These are phyloP conservation scores for Serendipita sp. DNA, from an alignment of 768 basidiomycete genomes.

Conservation along the genomic window DNA sequence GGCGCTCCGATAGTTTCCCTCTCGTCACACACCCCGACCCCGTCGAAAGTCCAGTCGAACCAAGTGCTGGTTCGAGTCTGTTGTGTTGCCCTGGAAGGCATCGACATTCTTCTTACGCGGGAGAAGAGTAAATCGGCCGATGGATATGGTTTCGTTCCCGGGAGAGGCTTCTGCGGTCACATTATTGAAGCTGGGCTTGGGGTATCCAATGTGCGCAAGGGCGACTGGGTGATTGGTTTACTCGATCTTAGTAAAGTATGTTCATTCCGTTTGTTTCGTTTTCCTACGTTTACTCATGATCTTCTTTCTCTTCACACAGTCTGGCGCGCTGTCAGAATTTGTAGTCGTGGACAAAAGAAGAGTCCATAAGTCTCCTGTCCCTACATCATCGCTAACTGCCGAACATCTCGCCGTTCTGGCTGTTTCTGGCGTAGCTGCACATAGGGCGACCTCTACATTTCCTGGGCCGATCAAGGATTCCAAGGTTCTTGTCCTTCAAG, in stretches of 20 bases:
- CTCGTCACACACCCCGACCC: constrained; percentile 56
- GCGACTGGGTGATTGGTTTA: constrained; percentile 79
- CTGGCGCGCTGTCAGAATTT: constrained; percentile 80
- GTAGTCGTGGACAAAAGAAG: constrained; percentile 67
- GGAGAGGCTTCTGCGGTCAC: constrained; percentile 72
- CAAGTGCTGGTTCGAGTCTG: constrained; percentile 76
- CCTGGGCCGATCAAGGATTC: constrained; percentile 21
- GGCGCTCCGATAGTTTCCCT: constrained; percentile 32
- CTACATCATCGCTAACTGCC: constrained; percentile 26
- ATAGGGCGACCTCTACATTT: constrained; percentile 63
- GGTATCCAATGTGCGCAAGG: constrained; percentile 47
- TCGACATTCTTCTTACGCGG: constrained; percentile 53
- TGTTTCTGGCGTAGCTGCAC: constrained; percentile 61
- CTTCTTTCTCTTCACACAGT: constrained; percentile 26
- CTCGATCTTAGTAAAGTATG: constrained; percentile 66
- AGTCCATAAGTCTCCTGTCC: constrained; percentile 45
- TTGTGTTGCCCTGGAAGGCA: constrained; percentile 67
- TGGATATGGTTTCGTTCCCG: constrained; percentile 59
- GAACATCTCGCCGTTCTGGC: constrained; percentile 72
- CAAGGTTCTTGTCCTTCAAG: constrained; percentile 48
- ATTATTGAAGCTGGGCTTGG: constrained; percentile 74
- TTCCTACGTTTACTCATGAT: constrained; percentile 7
- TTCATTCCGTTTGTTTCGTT: constrained; percentile 7
- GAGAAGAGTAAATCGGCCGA: constrained; percentile 21
- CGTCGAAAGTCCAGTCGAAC: constrained; percentile 48